Conservation (phyloP, 2,329 filamentous ascomycete species). For the Xylariaceae sp. region DNA sequence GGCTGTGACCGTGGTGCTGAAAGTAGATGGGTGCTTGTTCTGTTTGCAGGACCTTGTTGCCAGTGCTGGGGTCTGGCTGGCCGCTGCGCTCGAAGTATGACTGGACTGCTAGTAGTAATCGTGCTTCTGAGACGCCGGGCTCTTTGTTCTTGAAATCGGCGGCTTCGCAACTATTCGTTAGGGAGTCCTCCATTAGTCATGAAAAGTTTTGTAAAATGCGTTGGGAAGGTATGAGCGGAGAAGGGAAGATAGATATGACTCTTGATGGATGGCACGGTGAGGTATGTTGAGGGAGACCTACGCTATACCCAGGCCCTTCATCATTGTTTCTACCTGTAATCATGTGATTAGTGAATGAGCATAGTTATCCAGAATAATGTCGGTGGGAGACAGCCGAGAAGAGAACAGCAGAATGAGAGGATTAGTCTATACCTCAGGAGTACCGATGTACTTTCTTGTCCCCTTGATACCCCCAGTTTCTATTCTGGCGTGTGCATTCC, state of each 20-base stretch:
- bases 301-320: too few species aligned
- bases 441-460: constrained; percentile 95
- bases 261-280: too few species aligned
- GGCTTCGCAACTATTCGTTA: constrained; percentile 53
- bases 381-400: neutral
- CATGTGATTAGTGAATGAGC: neutral
- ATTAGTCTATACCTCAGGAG: constrained; percentile 64
- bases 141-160: constrained; percentile 53
- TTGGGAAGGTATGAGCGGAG: too few species aligned
- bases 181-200: constrained; percentile 1
- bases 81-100: constrained; percentile 69
- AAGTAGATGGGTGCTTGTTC: constrained; percentile 80
- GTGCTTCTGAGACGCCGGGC: constrained; percentile 45
- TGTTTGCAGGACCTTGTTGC: constrained; percentile 68
- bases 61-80: constrained; percentile 41
- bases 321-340: too few species aligned
- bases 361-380: neutral
- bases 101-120: constrained; percentile 66
- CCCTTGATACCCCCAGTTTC: constrained; percentile 84
- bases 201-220: too few species aligned
- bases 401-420: neutral
- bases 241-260: too few species aligned
- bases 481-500: constrained; percentile 67
- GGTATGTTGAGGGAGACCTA: too few species aligned
- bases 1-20: constrained; percentile 82